phyloP scores from a whole-genome alignment of 2,329 filamentous ascomycete genomes.

The Apiospora kogelbergensis region DNA sequence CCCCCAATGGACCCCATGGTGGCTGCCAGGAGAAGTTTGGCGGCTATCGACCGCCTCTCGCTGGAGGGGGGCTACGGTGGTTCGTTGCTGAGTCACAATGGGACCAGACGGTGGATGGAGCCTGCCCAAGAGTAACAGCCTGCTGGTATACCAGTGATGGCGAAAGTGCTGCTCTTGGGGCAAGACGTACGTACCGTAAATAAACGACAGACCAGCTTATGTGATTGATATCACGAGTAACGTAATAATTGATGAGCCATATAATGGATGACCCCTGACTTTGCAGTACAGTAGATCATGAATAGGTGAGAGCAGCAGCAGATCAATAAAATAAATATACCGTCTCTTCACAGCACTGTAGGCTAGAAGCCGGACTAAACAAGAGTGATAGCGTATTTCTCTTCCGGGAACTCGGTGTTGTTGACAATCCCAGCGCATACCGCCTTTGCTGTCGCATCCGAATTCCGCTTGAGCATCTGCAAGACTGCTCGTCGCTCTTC shows the following conservation, averaged over 20 bases:
- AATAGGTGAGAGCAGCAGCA: no score
- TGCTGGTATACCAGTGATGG: no score
- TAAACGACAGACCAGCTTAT: no score
- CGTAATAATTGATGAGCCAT: no score
- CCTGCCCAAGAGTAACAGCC: background rate
- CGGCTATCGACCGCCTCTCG: background rate
- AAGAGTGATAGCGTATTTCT: background rate
- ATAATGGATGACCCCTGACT: no score
- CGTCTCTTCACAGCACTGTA: no score
- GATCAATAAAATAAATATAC: no score
- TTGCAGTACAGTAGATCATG: no score
- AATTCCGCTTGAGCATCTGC: background rate
- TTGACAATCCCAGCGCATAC: background rate
- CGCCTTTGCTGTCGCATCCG: background rate
- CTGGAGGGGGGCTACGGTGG: background rate
- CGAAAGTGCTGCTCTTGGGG: no score
- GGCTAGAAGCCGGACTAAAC: no score
- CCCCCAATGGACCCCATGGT: background rate
- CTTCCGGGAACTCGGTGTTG: background rate
- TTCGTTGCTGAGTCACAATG: background rate
- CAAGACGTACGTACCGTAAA: no score
- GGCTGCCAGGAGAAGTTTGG: background rate
- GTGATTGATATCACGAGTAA: no score
- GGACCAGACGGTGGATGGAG: background rate
- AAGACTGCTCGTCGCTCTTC: background rate